phyloP scores from a whole-genome alignment of 2,329 filamentous ascomycete genomes.

The Fusarium domesticum region DNA sequence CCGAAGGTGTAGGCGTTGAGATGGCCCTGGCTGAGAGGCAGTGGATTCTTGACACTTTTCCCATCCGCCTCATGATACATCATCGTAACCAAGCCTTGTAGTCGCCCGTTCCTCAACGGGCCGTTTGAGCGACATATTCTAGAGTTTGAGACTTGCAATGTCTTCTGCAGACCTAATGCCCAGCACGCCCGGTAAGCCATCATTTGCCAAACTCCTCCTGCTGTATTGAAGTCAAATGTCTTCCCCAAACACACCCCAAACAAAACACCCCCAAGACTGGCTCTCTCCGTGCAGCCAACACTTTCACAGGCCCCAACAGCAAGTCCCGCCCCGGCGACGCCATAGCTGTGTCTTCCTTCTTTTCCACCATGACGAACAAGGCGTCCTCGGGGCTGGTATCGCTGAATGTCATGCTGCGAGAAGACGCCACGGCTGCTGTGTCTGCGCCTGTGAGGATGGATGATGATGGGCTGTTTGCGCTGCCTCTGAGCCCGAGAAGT shows the following conservation, averaged over 20 bases:
- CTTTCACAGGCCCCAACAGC: slow-evolving; percentile 33
- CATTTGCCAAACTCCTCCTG: slow-evolving; percentile 1
- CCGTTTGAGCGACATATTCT: slow-evolving; percentile 74
- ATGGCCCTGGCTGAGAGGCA: slow-evolving; percentile 81
- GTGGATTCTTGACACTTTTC: slow-evolving; percentile 81
- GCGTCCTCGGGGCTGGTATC: slow-evolving; percentile 29
- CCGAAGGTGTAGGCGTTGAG: slow-evolving; percentile 76
- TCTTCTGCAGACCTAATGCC: slow-evolving; percentile 61
- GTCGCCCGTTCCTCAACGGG: slow-evolving; percentile 65
- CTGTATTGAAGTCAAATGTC: too few relatives aligned
- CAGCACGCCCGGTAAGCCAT: slow-evolving; percentile 48
- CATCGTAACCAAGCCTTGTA: slow-evolving; percentile 35
- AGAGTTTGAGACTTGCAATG: slow-evolving; percentile 74
- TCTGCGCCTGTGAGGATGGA: slow-evolving; percentile 21
- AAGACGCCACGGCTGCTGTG: slow-evolving; percentile 16
- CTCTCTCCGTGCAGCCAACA: slow-evolving; percentile 30
- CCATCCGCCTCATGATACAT: slow-evolving; percentile 23
- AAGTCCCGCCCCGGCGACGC: slow-evolving; percentile 34
- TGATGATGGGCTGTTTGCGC: slow-evolving; percentile 79
- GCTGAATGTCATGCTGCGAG: slow-evolving; percentile 34
- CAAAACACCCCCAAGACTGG: slow-evolving; percentile 7
- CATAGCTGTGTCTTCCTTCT: slow-evolving; percentile 36
- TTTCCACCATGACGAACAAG: slow-evolving; percentile 31
- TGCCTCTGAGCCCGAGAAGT: slow-evolving; percentile 81
- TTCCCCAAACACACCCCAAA: slow-evolving; percentile 16